phyloP scores from a whole-genome alignment of 192 early-diverging fungal genomes.

The Tieghemiomyces parasiticus region DNA sequence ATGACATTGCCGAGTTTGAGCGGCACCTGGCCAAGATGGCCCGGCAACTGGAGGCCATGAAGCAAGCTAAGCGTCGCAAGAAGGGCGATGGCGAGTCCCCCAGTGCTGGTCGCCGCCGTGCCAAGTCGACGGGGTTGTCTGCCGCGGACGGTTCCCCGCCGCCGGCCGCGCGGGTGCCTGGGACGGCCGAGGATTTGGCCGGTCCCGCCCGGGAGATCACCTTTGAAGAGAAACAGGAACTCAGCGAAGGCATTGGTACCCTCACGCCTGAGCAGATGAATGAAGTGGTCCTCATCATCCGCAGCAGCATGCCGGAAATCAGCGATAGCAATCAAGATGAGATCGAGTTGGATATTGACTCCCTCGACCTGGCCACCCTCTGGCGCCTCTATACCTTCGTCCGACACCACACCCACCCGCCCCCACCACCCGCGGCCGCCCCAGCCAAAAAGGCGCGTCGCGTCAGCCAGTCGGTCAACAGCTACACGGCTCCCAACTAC shows the following conservation, averaged over 20 bases:
- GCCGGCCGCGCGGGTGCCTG: neutral
- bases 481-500: constrained; percentile 22
- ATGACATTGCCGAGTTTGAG: constrained; percentile 24
- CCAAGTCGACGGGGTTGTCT: neutral
- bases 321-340: constrained; percentile 60
- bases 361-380: constrained; percentile 65
- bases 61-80: neutral
- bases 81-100: neutral
- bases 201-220: constrained; percentile 39
- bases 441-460: constrained; percentile 31
- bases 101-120: neutral
- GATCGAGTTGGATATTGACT: constrained; percentile 93
- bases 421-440: constrained; percentile 22
- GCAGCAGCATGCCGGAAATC: constrained; percentile 39
- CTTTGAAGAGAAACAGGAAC: constrained; percentile 77
- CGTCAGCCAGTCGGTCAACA: constrained; percentile 24
- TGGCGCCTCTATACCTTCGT: constrained; percentile 81
- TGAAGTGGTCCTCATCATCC: constrained; percentile 61
- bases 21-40: constrained; percentile 18
- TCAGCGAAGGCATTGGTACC: constrained; percentile 50
- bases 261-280: constrained; percentile 45
- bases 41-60: constrained; percentile 23
- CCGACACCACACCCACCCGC: constrained; percentile 31
- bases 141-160: neutral
- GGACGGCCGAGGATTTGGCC: neutral